Base-by-base conservation (phyloP, 345 rosid genomes). In the Sapria himalayana region DNA sequence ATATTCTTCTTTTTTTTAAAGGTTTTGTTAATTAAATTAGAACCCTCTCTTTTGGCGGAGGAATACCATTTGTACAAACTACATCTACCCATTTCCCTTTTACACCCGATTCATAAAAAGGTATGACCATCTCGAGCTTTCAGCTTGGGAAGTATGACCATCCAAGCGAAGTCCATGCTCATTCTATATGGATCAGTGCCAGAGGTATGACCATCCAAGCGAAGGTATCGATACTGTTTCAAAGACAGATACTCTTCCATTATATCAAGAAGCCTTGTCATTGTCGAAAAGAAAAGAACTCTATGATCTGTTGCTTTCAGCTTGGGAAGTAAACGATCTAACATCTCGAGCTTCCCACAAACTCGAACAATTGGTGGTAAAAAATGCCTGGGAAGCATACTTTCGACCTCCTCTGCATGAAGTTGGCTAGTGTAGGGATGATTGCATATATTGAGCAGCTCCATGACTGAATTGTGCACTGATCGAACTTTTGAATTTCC, bases 261-360 rank as follows among this genome's bases (percentile, higher is more conserved):
- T 39, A 84, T 70, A 60, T 84, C 95, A 47, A 84, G 95, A 55
- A 84, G 64, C 75, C 95, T 76, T 20, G 95, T 84, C 95, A 84
- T 84, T 9, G 95, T 84, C 38, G 95, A 84, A 64, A 84, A 84
- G 81, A 84, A 76, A 41, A 84, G 92, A 46, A 84, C 79, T 80
- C 95, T 74, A 55, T 84, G 95, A 52, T 78, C 95, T 19, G 95
- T 67, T 39, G 92, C 95, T 66, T 73, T 78, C 48, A 84, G 69
- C 55, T 84, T 78, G 25, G 95, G 95, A 29, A 84, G 74, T 51
- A 84, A 56, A 17, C 92, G 65, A 67, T 84, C 95, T 41, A 84
- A 49, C 95, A 84, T 84, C 78, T 84, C 95, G 60, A 84, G 95
- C 78, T 84, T 84, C 50, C 95, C 92, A 46, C 95, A 84, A 31